A percentile compares a stretch with the other conserved stretches of the same genome.
These are phyloP conservation scores for Tubosaeta sp. DNA, from an alignment of 768 basidiomycete genomes.

Conservation along the genomic window DNA sequence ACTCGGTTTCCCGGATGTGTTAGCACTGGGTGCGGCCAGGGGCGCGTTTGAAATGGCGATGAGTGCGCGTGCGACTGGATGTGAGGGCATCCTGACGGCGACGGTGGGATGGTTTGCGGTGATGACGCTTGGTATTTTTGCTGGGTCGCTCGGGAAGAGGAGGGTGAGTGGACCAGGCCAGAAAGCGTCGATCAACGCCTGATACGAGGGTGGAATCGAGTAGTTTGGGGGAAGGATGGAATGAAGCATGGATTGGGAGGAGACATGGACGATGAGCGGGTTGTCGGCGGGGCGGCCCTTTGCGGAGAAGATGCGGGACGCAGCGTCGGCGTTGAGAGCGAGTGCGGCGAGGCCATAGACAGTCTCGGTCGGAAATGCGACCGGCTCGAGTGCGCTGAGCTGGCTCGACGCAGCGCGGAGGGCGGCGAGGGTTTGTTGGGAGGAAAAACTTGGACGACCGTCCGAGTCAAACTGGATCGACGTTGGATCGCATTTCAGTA, in stretches of 20 bases:
- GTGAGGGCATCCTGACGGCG: conserved; percentile 91
- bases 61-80: conserved; percentile 87
- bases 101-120: conserved; percentile 79
- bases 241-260: conserved; percentile 76
- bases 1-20: conserved; percentile 90
- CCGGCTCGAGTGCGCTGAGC: conserved; percentile 45
- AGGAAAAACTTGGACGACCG: conserved; percentile 47
- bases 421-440: conserved; percentile 47
- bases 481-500: conserved; percentile 61
- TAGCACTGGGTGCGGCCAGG: conserved; percentile 92
- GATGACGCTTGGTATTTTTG: conserved; percentile 64
- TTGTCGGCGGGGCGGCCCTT: conserved; percentile 96
- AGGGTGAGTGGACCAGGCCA: conserved; percentile 96
- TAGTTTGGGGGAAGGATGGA: conserved; percentile 68
- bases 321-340: conserved; percentile 63
- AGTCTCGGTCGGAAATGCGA: conserved; percentile 96
- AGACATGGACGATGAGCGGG: conserved; percentile 95
- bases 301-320: conserved; percentile 71
- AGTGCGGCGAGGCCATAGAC: conserved; percentile 96
- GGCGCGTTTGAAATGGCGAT: conserved; percentile 73
- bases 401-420: conserved; percentile 54
- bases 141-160: conserved; percentile 72
- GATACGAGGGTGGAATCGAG: conserved; percentile 59
- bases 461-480: conserved; percentile 52
- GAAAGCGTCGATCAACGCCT: conserved; percentile 72